These are phyloP conservation scores for Corymbia maculata DNA, from an alignment of 345 rosid genomes.

Conservation along the genomic window DNA sequence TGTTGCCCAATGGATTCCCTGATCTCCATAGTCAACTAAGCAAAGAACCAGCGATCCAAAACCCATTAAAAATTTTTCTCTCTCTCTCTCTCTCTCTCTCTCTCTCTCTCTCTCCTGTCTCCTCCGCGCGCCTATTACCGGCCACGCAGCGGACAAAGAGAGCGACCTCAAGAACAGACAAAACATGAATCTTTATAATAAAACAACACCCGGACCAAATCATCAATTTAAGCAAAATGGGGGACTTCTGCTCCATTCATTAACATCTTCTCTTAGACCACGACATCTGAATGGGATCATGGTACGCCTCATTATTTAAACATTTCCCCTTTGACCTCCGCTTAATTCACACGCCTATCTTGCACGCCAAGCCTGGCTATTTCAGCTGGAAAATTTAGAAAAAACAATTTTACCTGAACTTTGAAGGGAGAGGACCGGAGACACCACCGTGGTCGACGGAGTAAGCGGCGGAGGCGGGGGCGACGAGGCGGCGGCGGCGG, in stretches of 20 bases:
- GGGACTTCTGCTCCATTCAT: neutral
- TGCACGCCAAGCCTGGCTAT: neutral
- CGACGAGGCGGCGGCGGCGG: conserved; percentile 11
- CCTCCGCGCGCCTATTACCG: neutral
- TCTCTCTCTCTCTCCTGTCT: neutral
- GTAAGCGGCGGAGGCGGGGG: conserved; percentile 56
- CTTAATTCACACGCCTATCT: neutral
- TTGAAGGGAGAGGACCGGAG: conserved; percentile 60
- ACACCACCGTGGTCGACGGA: conserved; percentile 48
- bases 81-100: neutral
- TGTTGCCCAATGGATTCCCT: neutral
- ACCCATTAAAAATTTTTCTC: neutral
- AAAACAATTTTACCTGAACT: conserved; percentile 36
- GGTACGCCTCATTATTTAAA: neutral
- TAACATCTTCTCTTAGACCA: neutral
- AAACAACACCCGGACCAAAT: neutral
- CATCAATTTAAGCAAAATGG: neutral
- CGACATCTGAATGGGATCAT: neutral
- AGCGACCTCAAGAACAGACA: conserved; percentile 21
- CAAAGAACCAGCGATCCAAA: neutral
- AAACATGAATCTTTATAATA: neutral
- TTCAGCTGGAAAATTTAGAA: neutral
- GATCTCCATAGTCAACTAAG: neutral
- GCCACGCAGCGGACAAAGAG: conserved; percentile 9
- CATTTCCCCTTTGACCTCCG: neutral